Percentiles rank a stretch among this genome's conserved stretches.
Conservation (phyloP, 805 yeast species). For the Pichia heedii region DNA sequence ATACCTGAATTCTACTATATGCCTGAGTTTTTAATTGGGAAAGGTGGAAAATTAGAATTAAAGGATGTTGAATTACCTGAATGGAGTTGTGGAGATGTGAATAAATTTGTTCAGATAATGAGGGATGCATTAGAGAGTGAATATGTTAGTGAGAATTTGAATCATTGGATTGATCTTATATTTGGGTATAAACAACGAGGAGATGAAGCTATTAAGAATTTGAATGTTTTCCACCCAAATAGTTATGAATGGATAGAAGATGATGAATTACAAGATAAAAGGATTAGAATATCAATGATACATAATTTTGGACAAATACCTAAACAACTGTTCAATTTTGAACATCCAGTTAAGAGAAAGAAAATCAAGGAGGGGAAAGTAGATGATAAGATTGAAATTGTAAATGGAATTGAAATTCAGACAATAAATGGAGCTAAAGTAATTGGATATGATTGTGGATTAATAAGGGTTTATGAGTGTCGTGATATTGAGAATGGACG, state of each 20-base stretch:
- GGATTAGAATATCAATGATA: constrained; percentile 74
- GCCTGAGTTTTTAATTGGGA: constrained; percentile 61
- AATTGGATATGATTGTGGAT: constrained; percentile 2
- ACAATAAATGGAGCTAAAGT: neutral
- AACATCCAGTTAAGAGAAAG: constrained; percentile 49
- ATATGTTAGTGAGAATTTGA: constrained; percentile 66
- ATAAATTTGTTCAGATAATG: constrained; percentile 62
- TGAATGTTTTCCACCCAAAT: constrained; percentile 75
- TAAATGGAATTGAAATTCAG: neutral
- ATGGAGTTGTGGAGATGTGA: constrained; percentile 78
- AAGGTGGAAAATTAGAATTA: constrained; percentile 57
- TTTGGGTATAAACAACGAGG: constrained; percentile 81
- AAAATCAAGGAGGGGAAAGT: constrained; percentile 10
- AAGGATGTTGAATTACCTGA: constrained; percentile 65
- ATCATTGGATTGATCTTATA: constrained; percentile 77
- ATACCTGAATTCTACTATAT: constrained; percentile 80
- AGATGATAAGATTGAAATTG: constrained; percentile 1
- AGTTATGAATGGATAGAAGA: constrained; percentile 82
- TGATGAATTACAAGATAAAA: constrained; percentile 63
- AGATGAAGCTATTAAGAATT: constrained; percentile 49
- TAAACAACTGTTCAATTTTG: constrained; percentile 52
- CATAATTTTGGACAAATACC: constrained; percentile 94
- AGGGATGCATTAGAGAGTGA: constrained; percentile 79
- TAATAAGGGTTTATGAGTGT: neutral
- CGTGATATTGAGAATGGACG: constrained; percentile 10